These are phyloP conservation scores for Neurospora sp. DNA, from an alignment of 495 filamentous ascomycete genomes.

Conservation along the genomic window DNA sequence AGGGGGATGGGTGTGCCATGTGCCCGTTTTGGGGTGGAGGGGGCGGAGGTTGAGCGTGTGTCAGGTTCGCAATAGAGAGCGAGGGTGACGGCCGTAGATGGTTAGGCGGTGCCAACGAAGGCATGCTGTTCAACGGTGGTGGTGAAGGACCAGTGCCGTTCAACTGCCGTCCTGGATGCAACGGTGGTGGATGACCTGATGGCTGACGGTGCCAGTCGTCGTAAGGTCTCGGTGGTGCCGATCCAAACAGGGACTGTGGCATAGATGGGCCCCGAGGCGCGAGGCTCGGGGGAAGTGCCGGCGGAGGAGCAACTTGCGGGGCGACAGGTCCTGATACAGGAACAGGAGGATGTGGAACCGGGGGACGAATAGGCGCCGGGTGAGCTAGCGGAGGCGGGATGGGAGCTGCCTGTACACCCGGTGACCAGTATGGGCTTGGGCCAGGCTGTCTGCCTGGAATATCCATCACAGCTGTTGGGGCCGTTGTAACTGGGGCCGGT, in stretches of 20 bases:
- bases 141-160: constrained; percentile 30
- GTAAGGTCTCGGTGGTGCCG: constrained; percentile 13
- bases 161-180: constrained; percentile 26
- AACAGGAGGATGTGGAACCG: constrained; percentile 1
- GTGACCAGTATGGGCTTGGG: constrained; percentile 14
- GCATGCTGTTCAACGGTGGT: constrained; percentile 17
- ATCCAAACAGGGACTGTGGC: constrained; percentile 17
- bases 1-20: constrained; percentile 23
- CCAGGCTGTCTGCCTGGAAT: constrained; percentile 6
- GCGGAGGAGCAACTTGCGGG: constrained; percentile 23
- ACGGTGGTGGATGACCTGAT: constrained; percentile 21
- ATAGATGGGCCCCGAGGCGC: constrained; percentile 19
- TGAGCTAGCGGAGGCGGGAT: constrained; percentile 6
- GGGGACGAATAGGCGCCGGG: constrained; percentile 11
- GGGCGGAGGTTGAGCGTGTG: constrained; percentile 26
- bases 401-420: constrained; percentile 2
- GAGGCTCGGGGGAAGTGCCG: constrained; percentile 17
- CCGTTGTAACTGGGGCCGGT: constrained; percentile 4
- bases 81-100: constrained; percentile 30
- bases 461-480: not conserved
- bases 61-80: constrained; percentile 10
- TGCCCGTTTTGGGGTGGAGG: constrained; percentile 20
- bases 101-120: constrained; percentile 31
- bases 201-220: constrained; percentile 28
- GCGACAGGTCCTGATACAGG: constrained; percentile 33